Evolutionary conservation across 2,329 filamentous ascomycete species (phyloP).

Genomic region (Hypomyces rosellus): DNA sequence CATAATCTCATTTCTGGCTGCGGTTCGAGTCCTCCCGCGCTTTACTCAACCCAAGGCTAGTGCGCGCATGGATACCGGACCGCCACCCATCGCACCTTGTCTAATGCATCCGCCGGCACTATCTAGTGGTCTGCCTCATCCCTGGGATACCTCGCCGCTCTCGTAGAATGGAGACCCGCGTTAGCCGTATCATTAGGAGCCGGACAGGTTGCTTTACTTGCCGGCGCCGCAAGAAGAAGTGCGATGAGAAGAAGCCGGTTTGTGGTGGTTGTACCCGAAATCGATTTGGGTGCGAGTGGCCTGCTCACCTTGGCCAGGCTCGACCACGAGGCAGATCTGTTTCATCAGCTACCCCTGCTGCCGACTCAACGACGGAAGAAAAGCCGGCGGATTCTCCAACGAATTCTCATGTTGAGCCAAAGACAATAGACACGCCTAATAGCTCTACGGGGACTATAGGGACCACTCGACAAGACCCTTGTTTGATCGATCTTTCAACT

Average conservation of each 20-base stretch:
- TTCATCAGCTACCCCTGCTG: no score
- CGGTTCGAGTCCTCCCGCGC: not conserved
- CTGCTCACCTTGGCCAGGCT: conserved; percentile 13
- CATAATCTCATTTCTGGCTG: not conserved
- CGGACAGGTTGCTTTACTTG: conserved; percentile 42
- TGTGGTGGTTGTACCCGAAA: conserved; percentile 49
- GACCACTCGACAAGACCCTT: no score
- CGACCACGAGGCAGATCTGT: no score
- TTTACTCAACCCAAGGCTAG: no score
- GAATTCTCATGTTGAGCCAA: no score
- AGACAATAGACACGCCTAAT: no score
- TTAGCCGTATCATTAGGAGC: conserved; percentile 29
- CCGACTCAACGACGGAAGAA: no score
- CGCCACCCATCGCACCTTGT: no score
- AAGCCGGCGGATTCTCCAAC: no score
- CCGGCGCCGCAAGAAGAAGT: conserved; percentile 48
- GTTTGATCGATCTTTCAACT: no score
- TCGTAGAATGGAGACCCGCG: not conserved
- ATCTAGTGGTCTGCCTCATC: not conserved
- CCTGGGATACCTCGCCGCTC: not conserved
- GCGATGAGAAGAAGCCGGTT: conserved; percentile 45
- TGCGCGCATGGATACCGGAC: no score
- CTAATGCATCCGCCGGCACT: not conserved
- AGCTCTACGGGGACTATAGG: no score
- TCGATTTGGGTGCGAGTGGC: conserved; percentile 47